Evolutionary conservation across 345 rosid genomes (phyloP).

Genomic region (Brassica cretica): DNA sequence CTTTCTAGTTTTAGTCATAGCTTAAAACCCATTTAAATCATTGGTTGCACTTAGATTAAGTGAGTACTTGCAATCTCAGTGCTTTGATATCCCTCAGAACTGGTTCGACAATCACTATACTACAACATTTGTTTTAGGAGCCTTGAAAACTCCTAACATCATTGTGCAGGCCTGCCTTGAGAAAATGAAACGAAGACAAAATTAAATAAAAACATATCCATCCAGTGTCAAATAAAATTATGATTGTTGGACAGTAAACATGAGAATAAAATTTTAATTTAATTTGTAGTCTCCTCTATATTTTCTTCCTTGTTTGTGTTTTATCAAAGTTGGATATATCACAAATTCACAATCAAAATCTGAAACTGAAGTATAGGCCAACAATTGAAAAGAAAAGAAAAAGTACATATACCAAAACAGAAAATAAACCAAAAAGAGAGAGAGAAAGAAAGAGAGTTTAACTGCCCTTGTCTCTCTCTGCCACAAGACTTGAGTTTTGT

Average conservation of each 20-base stretch:
- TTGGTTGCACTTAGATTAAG: too few relatives aligned
- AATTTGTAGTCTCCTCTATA: background rate
- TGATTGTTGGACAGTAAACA: background rate
- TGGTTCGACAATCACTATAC: too few relatives aligned
- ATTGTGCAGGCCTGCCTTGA: background rate
- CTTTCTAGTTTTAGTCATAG: too few relatives aligned
- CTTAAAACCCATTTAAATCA: too few relatives aligned
- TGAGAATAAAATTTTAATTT: background rate
- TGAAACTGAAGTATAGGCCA: background rate
- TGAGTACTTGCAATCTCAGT: too few relatives aligned
- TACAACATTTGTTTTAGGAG: too few relatives aligned
- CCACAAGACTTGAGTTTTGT: background rate
- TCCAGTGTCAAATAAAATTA: background rate
- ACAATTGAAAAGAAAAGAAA: background rate
- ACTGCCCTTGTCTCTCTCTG: slow-evolving; percentile 16
- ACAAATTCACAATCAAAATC: background rate
- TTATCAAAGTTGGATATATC: background rate
- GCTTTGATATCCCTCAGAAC: too few relatives aligned
- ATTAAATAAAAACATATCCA: background rate
- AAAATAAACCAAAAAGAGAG: background rate
- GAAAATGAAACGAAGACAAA: background rate
- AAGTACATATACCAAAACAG: background rate
- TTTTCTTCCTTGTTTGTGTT: background rate
- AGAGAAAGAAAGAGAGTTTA: background rate
- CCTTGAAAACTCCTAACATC: too few relatives aligned